Evolutionary conservation across 1,284 basidiomycete species (phyloP), one percentile per base, ranked within the genome.

Genomic region (Ustilago sp.): DNA sequence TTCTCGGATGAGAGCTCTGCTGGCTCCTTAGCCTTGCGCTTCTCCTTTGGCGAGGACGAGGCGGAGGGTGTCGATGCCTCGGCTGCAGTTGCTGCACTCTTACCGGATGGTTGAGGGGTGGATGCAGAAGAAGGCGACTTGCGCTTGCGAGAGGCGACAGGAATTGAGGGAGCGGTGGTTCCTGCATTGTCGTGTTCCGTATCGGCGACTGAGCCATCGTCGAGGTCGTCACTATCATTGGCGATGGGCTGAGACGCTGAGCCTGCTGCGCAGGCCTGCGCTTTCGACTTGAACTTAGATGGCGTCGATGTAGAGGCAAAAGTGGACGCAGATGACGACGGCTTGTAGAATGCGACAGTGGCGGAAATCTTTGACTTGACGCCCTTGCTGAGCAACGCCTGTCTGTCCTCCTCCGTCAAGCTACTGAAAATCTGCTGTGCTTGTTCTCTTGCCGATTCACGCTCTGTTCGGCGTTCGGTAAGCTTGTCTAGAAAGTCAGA

Each of bases 401-500:
- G 68, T 9, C 76, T 63, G 45, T 74, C 73, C 7, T 76, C 63
- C 4, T 64, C 57, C 3, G 69, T 66, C 39, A 84, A 63, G 9
- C 59, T 68, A 28, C 54, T 50, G 32, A 82, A 74, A 15, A 79
- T 41, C 35, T 64, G 61, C 34, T 56, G 45, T 17, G 78, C 79
- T 41, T 81, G 71, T 2, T 28, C 34, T 11, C 64, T 64, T 4
- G 92, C 93, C 87, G 91, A 90, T 19, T 89, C 77, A 63, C 93
- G 89, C 77, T 95, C 93, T 32, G 88, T 87, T 13, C 89, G 86
- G 75, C 93, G 89, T n/a, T 86, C 86, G 38, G 91, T 89, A 1
- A 89, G 89, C 83, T 90, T 93, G 68, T 93, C 92, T 65, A 88
- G 88, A 8, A 89, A 88, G 79, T 89, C 90, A 81, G 90, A 91